Conservation (phyloP, 208 protist species). For the Crithidia mellificae region DNA sequence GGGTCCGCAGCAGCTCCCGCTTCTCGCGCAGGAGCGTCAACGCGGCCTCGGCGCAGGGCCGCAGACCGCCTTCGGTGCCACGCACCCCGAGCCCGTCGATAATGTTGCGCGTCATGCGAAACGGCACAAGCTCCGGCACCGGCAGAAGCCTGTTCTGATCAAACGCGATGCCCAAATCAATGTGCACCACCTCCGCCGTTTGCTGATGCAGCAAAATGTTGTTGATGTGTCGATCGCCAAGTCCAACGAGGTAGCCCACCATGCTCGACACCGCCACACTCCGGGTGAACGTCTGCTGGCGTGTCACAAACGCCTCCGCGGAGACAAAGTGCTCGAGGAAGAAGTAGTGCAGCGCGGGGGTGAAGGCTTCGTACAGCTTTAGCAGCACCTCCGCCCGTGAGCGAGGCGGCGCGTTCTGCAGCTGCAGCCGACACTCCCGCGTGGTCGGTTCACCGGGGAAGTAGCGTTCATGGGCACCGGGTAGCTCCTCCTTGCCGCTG, state of each 20-base stretch:
- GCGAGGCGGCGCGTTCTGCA: constrained; percentile 38
- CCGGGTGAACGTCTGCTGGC: constrained; percentile 86
- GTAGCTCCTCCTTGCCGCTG: constrained; percentile 17
- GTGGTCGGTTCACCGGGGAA: constrained; percentile 75
- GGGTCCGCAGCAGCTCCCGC: constrained; percentile 76
- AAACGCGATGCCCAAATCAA: constrained; percentile 96
- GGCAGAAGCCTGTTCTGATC: constrained; percentile 88
- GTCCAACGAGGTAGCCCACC: constrained; percentile 95
- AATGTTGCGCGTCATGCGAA: constrained; percentile 96
- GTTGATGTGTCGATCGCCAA: constrained; percentile 96
- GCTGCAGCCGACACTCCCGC: constrained; percentile 48
- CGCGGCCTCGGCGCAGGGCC: constrained; percentile 79
- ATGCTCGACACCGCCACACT: constrained; percentile 91
- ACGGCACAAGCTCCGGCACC: constrained; percentile 96
- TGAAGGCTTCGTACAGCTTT: constrained; percentile 82
- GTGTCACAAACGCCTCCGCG: constrained; percentile 73
- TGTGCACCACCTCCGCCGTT: constrained; percentile 94
- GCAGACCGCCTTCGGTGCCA: constrained; percentile 92
- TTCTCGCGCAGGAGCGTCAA: constrained; percentile 83
- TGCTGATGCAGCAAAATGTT: constrained; percentile 95
- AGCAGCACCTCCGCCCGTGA: constrained; percentile 42
- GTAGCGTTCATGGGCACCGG: constrained; percentile 85
- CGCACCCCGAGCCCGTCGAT: constrained; percentile 95
- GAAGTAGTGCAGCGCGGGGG: constrained; percentile 94
- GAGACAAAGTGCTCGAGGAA: constrained; percentile 92